These are phyloP conservation scores for Coix lacrymajobi DNA, from an alignment of 176 grass and related monocot species.

Conservation along the genomic window DNA sequence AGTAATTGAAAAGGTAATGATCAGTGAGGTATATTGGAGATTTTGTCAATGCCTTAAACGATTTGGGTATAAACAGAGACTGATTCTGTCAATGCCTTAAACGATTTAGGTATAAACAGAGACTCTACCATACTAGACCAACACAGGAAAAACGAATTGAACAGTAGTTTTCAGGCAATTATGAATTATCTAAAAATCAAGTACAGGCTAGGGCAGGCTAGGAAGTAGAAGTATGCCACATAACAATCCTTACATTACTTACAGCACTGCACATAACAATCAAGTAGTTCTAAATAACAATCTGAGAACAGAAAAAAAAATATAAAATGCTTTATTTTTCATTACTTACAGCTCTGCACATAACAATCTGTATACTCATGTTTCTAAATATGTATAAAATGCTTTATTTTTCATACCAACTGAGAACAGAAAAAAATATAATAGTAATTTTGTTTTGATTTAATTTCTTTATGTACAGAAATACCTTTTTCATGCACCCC, in stretches of 20 bases:
- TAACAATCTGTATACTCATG: background rate
- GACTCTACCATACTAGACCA: background rate
- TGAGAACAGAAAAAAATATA: background rate
- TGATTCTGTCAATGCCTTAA: background rate
- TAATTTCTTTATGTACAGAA: background rate
- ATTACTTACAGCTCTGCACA: background rate
- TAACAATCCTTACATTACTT: background rate
- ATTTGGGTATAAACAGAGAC: background rate
- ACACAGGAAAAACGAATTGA: background rate
- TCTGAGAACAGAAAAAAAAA: too few relatives aligned
- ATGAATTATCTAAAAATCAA: constrained; percentile 5
- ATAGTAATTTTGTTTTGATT: background rate
- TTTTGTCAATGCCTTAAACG: background rate
- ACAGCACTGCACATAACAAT: background rate
- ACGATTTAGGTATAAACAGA: background rate
- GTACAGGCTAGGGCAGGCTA: background rate
- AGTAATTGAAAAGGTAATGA: background rate
- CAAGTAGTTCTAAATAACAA: too few relatives aligned
- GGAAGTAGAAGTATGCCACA: constrained; percentile 16
- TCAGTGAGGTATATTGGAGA: background rate
- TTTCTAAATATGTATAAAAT: constrained; percentile 17
- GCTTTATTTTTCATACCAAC: background rate
- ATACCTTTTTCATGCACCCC: background rate
- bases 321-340: too few relatives aligned
- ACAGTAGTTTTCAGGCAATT: constrained; percentile 6